Evolutionary conservation across 768 basidiomycete species (phyloP).

Genomic region (Mycena filopes): DNA sequence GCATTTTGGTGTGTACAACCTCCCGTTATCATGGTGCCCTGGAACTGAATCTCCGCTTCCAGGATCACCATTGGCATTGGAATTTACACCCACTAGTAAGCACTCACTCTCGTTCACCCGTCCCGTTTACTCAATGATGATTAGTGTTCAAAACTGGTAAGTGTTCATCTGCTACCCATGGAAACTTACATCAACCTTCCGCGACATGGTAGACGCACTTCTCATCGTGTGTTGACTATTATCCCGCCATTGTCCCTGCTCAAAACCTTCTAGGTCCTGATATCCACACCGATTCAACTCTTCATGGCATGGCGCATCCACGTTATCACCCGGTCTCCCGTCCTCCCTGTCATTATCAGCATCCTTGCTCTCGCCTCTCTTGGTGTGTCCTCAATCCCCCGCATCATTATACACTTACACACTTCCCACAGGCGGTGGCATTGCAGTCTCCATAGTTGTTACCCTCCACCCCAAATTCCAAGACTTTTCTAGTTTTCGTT

Average conservation of each 20-base stretch:
- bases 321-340: constrained; percentile 14
- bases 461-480: constrained; percentile 16
- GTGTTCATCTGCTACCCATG: too few species aligned
- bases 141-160: too few species aligned
- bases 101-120: too few species aligned
- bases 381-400: neutral
- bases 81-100: neutral
- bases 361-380: constrained; percentile 10
- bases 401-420: neutral
- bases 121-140: too few species aligned
- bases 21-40: neutral
- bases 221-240: constrained; percentile 8
- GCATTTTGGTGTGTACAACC: constrained; percentile 19
- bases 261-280: constrained; percentile 20
- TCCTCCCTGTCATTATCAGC: constrained; percentile 10
- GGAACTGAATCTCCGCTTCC: neutral
- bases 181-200: too few species aligned
- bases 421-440: constrained; percentile 21
- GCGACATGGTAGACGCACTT: constrained; percentile 21
- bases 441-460: constrained; percentile 17
- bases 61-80: constrained; percentile 9
- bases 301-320: constrained; percentile 35
- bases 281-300: constrained; percentile 32
- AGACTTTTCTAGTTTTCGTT: constrained; percentile 6
- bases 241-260: too few species aligned